Conservation (phyloP, 768 basidiomycete species). For the Phlebiopsis gigantea region DNA sequence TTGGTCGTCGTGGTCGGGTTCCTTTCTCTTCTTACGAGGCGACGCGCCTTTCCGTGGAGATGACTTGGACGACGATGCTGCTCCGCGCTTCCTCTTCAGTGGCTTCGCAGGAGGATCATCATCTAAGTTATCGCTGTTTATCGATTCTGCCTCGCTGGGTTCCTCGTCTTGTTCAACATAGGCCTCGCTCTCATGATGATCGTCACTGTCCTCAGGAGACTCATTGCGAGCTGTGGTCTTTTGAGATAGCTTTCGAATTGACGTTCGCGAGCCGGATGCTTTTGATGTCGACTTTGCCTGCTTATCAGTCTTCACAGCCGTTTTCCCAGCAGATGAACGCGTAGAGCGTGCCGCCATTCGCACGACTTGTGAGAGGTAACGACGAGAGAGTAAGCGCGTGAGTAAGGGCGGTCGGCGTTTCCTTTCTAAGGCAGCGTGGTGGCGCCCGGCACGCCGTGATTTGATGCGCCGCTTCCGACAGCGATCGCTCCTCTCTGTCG, state of each 20-base stretch:
- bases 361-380: background rate
- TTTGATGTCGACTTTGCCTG: background rate
- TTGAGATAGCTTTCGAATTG: background rate
- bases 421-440: background rate
- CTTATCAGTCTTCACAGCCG: background rate
- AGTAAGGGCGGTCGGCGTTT: too few relatives aligned
- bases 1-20: slow-evolving; percentile 32
- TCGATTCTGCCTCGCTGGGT: slow-evolving; percentile 18
- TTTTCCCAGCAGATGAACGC: background rate
- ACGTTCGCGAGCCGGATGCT: background rate
- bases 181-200: slow-evolving; percentile 9
- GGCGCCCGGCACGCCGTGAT: background rate
- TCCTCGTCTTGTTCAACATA: slow-evolving; percentile 9
- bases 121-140: slow-evolving; percentile 34
- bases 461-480: background rate
- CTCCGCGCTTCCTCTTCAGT: slow-evolving; percentile 27
- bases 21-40: slow-evolving; percentile 23
- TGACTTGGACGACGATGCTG: slow-evolving; percentile 7
- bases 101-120: slow-evolving; percentile 20
- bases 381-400: background rate
- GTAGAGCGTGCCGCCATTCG: slow-evolving; percentile 3
- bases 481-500: too few relatives aligned
- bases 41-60: slow-evolving; percentile 16
- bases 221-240: background rate
- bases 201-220: background rate